These are phyloP conservation scores for Candida vaughaniae DNA, from an alignment of 805 yeast genomes.

Conservation along the genomic window DNA sequence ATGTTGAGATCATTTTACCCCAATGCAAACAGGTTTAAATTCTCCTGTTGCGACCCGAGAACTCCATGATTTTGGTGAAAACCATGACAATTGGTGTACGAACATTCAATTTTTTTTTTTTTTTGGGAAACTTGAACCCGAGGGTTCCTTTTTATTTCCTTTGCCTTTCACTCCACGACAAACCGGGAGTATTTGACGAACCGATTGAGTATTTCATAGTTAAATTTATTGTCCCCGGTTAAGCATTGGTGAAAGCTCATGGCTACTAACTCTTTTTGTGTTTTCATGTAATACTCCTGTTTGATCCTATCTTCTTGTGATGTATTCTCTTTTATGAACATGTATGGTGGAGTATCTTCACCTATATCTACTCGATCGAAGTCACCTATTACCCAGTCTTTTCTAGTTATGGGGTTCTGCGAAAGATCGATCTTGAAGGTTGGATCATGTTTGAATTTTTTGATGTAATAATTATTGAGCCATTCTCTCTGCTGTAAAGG, in stretches of 20 bases:
- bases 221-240: conserved; percentile 9
- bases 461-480: conserved; percentile 23
- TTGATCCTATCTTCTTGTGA: conserved; percentile 15
- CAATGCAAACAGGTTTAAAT: too few relatives aligned
- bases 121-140: too few relatives aligned
- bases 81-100: too few relatives aligned
- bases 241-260: conserved; percentile 10
- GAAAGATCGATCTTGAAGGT: conserved; percentile 23
- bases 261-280: conserved; percentile 3
- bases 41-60: too few relatives aligned
- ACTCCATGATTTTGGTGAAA: too few relatives aligned
- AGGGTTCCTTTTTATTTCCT: too few relatives aligned
- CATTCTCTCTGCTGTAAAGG: conserved; percentile 34
- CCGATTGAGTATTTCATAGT: conserved; percentile 10
- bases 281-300: conserved; percentile 1
- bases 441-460: conserved; percentile 19
- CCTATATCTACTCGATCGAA: conserved; percentile 19
- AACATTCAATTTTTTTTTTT: too few relatives aligned
- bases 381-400: conserved; percentile 35
- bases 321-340: conserved; percentile 14
- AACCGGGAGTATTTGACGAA: conserved; percentile 9
- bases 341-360: conserved; percentile 16
- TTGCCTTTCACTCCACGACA: too few relatives aligned
- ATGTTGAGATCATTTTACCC: too few relatives aligned
- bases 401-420: conserved; percentile 36